Evolutionary conservation across 768 basidiomycete genomes (phyloP).

Genomic region (Asterophora parasitica): DNA sequence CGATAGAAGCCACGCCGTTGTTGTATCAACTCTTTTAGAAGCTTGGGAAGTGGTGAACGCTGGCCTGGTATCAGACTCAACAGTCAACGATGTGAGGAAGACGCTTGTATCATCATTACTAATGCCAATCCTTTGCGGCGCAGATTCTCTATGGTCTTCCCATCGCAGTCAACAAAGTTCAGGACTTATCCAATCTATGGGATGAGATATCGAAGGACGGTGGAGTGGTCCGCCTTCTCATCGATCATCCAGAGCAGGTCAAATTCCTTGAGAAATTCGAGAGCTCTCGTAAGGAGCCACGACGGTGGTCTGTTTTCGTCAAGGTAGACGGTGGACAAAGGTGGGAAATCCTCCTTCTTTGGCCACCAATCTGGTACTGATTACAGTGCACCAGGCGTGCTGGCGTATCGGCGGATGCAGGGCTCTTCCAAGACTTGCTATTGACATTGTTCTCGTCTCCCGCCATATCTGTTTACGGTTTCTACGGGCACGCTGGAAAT

Average conservation of each 20-base stretch:
- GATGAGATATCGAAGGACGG: constrained; percentile 49
- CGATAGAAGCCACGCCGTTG: constrained; percentile 54
- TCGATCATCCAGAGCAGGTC: constrained; percentile 76
- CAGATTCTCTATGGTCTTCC: constrained; percentile 84
- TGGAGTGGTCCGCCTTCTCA: constrained; percentile 60
- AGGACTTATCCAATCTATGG: constrained; percentile 59
- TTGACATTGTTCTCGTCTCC: constrained; percentile 47
- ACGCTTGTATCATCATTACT: neutral
- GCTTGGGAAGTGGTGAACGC: constrained; percentile 67
- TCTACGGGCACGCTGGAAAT: constrained; percentile 78
- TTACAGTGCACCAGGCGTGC: constrained; percentile 51
- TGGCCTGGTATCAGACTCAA: constrained; percentile 66
- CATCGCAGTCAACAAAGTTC: constrained; percentile 62
- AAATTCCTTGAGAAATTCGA: constrained; percentile 60
- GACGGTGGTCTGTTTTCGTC: constrained; percentile 72
- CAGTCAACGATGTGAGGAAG: constrained; percentile 67
- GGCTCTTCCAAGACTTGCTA: constrained; percentile 53
- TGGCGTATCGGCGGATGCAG: constrained; percentile 52
- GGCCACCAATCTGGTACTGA: constrained; percentile 12
- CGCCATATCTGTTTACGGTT: constrained; percentile 65
- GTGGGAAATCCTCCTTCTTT: constrained; percentile 35
- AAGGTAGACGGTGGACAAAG: constrained; percentile 77
- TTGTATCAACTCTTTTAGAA: constrained; percentile 82
- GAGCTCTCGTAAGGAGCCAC: constrained; percentile 29
- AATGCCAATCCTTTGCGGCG: neutral